Evolutionary conservation across 176 grass and related monocot species (phyloP), one percentile per base, ranked within the genome.

Genomic region (Paspalum vaginatum): DNA sequence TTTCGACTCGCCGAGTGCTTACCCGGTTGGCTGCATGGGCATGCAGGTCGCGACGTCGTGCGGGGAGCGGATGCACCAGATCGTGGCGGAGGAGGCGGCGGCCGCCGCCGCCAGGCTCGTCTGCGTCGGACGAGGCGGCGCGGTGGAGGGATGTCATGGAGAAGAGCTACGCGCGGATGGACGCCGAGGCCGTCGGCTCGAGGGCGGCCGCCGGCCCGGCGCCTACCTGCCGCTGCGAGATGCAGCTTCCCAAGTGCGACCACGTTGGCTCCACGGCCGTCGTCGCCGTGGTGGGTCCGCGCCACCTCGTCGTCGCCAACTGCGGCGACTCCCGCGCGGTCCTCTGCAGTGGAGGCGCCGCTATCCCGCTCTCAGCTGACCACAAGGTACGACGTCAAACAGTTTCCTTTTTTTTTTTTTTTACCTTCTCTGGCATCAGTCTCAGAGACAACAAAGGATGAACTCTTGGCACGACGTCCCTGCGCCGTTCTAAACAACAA

Each of bases 231-330:
- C 82, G 88, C 6, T 98, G 95, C 81, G 90, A 91, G 86, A 55
- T 94, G 49, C 88, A 88, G 78, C 61, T 79, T 54, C 88, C 92
- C 59, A 92, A 87, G 82, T 93, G 95, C 65, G 83, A 93, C 90
- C 86, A 94, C 82, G 95, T 93, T 1, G 95, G 95, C 21, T 98
- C 95, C 20, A 98, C 95, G 2, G 95, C 92, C 56, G 88, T 94
- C 20, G 92, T 98, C 51, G 92, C 92, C 52, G 81, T 98, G 1
- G 84, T 98, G 0, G 92, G 86, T 2, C 90, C 88, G 21, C 50
- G 56, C 59, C 83, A 81, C 61, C 49, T 98, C 72, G 61, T 94
- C 75, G 81, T 98, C 60, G 90, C 90, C 68, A 98, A 93, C 74
- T 93, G 92, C 55, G 95, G 95, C 14, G 95, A 98, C 75, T 91